phyloP scores from a whole-genome alignment of 768 basidiomycete species.

The Tulasnella sp. region DNA sequence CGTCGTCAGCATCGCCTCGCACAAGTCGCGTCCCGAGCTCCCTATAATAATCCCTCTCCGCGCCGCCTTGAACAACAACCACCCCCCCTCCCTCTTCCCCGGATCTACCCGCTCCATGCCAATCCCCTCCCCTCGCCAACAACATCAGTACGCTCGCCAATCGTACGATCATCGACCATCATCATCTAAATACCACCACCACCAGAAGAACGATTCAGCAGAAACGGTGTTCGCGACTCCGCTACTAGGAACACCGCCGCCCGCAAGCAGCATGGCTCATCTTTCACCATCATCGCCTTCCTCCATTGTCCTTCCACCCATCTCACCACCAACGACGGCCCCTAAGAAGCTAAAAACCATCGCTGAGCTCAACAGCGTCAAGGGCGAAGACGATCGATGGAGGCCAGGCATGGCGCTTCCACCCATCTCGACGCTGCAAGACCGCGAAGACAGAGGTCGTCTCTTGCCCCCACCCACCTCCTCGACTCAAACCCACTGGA shows the following conservation, averaged over 20 bases:
- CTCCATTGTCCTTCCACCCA: slow-evolving; percentile 1
- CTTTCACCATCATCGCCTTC: slow-evolving; percentile 3
- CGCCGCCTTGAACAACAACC: neutral
- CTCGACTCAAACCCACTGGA: neutral
- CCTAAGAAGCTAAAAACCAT: neutral
- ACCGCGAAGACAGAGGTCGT: neutral
- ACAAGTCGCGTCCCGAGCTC: too few relatives aligned
- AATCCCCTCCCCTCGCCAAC: slow-evolving; percentile 6
- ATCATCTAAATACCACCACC: neutral
- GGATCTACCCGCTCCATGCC: slow-evolving; percentile 8
- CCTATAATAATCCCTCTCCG: too few relatives aligned
- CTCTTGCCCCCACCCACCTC: neutral
- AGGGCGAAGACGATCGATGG: neutral
- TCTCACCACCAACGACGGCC: neutral
- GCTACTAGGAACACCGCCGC: slow-evolving; percentile 20
- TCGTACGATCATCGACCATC: neutral
- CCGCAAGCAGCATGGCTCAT: neutral
- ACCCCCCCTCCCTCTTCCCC: neutral
- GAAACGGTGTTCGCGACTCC: slow-evolving; percentile 9
- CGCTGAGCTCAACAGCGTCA: slow-evolving; percentile 8
- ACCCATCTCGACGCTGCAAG: neutral
- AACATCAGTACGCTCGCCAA: neutral
- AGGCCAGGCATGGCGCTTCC: neutral
- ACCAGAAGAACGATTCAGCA: neutral
- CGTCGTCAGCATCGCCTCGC: neutral